Percentiles rank a stretch among this genome's conserved stretches.
phyloP scores from a whole-genome alignment of 2,329 filamentous ascomycete genomes.

The Aspergillus sp. region DNA sequence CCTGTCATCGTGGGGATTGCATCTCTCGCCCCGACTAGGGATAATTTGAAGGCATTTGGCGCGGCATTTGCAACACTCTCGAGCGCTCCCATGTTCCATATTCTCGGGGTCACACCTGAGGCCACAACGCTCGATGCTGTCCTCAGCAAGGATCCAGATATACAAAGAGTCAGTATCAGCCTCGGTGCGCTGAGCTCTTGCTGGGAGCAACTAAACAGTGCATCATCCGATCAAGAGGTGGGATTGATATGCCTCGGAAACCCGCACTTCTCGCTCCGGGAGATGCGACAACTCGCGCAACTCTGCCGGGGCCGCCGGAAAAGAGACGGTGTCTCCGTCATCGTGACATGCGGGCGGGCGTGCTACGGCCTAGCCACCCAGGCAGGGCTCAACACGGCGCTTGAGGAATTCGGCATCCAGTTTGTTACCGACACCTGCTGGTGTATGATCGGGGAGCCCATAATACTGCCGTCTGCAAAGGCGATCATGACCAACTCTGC shows the following conservation, averaged over 20 bases:
- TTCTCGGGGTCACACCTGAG: conserved; percentile 47
- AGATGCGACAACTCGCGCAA: conserved; percentile 39
- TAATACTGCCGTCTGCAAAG: too few species aligned
- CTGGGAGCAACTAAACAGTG: conserved; percentile 29
- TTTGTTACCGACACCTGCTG: too few species aligned
- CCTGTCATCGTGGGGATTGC: conserved; percentile 45
- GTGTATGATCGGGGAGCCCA: too few species aligned
- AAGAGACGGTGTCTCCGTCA: conserved; percentile 7
- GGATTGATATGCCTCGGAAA: conserved; percentile 51
- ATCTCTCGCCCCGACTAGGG: conserved; percentile 22
- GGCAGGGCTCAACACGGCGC: too few species aligned
- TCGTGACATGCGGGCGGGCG: conserved; percentile 29
- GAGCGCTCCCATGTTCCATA: conserved; percentile 52
- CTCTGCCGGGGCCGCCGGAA: conserved; percentile 37
- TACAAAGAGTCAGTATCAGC: neutral
- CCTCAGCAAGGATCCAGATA: neutral
- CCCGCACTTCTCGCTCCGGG: conserved; percentile 49
- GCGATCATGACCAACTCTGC: too few species aligned
- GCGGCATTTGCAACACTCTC: conserved; percentile 51
- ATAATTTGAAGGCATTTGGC: conserved; percentile 50
- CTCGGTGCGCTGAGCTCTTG: neutral
- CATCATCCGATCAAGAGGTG: conserved; percentile 25
- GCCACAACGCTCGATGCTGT: conserved; percentile 21
- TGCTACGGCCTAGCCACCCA: conserved; percentile 13
- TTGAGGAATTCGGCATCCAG: too few species aligned